Evolutionary conservation across 768 basidiomycete species (phyloP).

Genomic region (Phaeolepiota aurea): DNA sequence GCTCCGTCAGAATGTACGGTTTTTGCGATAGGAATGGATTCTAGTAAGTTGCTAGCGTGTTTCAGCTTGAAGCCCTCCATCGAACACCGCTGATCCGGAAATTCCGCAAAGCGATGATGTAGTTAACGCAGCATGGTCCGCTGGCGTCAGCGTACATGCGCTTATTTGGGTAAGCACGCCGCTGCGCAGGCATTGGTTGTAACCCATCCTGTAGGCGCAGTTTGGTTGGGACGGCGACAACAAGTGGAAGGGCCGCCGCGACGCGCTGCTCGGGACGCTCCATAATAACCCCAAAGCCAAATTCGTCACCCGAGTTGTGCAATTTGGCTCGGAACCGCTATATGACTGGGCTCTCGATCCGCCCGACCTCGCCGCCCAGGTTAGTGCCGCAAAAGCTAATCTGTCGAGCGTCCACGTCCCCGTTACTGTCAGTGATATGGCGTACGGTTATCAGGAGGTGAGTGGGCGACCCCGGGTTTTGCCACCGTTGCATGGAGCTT

Average conservation of each 20-base stretch:
- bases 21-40: slow-evolving; percentile 35
- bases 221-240: slow-evolving; percentile 40
- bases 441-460: slow-evolving; percentile 46
- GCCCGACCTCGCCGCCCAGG: slow-evolving; percentile 40
- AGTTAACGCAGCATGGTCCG: slow-evolving; percentile 61
- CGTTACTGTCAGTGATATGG: slow-evolving; percentile 62
- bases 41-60: too few species aligned
- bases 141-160: slow-evolving; percentile 64
- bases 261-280: slow-evolving; percentile 39
- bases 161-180: slow-evolving; percentile 66
- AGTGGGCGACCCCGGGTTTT: slow-evolving; percentile 1
- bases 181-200: too few species aligned
- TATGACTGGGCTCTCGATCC: slow-evolving; percentile 48
- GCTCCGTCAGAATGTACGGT: slow-evolving; percentile 58
- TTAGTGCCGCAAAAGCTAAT: slow-evolving; percentile 37
- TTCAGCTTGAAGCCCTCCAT: slow-evolving; percentile 8
- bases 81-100: background rate
- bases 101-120: slow-evolving; percentile 35
- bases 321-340: slow-evolving; percentile 68
- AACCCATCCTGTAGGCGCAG: too few species aligned
- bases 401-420: slow-evolving; percentile 49
- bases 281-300: slow-evolving; percentile 55
- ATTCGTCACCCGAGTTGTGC: slow-evolving; percentile 56
- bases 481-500: too few species aligned
- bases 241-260: slow-evolving; percentile 46